Base-by-base conservation (phyloP, 495 filamentous ascomycete genomes). In the Neurospora pannonica region DNA sequence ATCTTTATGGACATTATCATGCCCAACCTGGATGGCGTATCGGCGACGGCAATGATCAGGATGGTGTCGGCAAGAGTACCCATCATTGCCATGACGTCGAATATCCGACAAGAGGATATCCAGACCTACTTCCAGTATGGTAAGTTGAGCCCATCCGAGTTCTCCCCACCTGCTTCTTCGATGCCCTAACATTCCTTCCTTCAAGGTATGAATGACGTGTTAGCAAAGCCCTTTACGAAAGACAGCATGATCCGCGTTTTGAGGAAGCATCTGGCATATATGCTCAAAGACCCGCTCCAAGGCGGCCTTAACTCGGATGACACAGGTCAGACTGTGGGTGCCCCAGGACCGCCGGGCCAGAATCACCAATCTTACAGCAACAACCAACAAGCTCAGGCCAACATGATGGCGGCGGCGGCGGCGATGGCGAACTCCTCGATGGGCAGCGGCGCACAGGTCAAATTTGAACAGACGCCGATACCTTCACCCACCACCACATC, bases 1-100 rank as follows among this genome's bases (percentile, higher is more conserved):
- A 94, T 99, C 62, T 88, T 98, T 60, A 99, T 99, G 96, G 97
- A 98, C 84, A 98, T 99, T 77, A 97, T 98, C 74, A 98, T 99
- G 95, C 96, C 96, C 19, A 91, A 95, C 78, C 86, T 99, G 21
- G 96, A 98, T 79, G 96, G 96, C 70, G 94, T 98, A 38, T 97
- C 94, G 11, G 96, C 96, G 34, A 97, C 94, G 70, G 93, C 94
- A 79, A 90, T 97, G 73, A 97, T 99, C 75, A 92, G 97, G 72
- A 93, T 97, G 81, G 93, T 95, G 76, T 90, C 95, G 76, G 87
- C 85, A 34, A 87, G 89, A 28, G 94, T 94, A 21, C 96, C 96
- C 17, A 96, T 98, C 77, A 93, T 99, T 74, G 97, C 96, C 71
- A 98, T 99, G 96, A 98, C 96, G 36, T 97, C 96, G 24, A 99